These are phyloP conservation scores for Ustilago trichophora DNA, from an alignment of 1,284 basidiomycete genomes.

Conservation along the genomic window DNA sequence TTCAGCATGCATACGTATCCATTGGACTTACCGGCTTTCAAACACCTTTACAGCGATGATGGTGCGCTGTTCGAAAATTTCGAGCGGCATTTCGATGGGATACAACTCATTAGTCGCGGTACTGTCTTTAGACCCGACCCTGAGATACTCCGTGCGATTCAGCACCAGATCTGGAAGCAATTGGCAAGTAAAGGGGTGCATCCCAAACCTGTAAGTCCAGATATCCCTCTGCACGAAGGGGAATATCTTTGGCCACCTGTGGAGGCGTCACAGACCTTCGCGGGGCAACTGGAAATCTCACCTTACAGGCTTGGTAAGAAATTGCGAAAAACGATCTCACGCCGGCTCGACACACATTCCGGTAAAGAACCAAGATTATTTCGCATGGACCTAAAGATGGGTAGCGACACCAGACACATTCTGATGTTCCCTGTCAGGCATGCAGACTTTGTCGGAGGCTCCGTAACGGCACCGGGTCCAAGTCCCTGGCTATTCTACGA, in stretches of 20 bases:
- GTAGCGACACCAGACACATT: background rate
- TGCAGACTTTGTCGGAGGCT: too few species aligned
- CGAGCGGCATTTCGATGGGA: background rate
- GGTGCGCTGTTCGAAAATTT: too few species aligned
- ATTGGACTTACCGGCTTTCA: background rate
- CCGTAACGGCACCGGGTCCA: too few species aligned
- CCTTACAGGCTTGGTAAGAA: too few species aligned
- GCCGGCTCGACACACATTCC: too few species aligned
- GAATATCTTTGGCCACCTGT: conserved; percentile 17
- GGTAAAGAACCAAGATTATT: background rate
- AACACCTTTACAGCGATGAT: conserved; percentile 1
- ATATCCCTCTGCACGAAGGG: conserved; percentile 1
- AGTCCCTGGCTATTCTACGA: conserved; percentile 10
- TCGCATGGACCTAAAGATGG: background rate
- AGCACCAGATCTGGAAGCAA: background rate
- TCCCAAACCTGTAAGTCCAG: too few species aligned
- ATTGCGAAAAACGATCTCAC: too few species aligned
- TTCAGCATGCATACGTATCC: conserved; percentile 1
- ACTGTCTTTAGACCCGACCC: background rate
- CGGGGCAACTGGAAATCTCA: too few species aligned
- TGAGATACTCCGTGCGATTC: background rate
- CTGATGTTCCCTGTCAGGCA: background rate
- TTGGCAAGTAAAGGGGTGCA: too few species aligned
- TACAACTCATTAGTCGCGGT: background rate
- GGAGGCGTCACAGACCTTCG: too few species aligned